phyloP scores from a whole-genome alignment of 1,139 yeast genomes.

The Zygosaccharomyces sapae region DNA sequence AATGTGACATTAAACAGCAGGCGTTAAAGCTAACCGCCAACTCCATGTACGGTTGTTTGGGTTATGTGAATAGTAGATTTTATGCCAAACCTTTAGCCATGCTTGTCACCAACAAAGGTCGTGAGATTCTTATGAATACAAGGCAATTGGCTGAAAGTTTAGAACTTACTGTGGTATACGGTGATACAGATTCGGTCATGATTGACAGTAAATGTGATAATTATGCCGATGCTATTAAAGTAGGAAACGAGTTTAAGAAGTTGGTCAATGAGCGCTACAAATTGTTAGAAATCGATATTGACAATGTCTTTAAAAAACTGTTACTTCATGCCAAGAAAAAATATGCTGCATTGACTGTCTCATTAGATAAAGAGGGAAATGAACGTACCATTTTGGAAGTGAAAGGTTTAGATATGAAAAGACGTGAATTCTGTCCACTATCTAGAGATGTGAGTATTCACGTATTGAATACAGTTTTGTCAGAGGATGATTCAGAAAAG shows the following conservation, averaged over 20 bases:
- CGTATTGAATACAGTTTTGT: constrained; percentile 66
- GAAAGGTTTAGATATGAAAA: constrained; percentile 93
- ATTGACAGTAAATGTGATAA: constrained; percentile 79
- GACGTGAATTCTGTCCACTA: constrained; percentile 92
- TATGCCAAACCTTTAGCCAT: constrained; percentile 95
- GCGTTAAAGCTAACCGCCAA: constrained; percentile 96
- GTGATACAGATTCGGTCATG: constrained; percentile 99
- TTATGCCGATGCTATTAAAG: constrained; percentile 68
- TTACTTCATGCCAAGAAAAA: constrained; percentile 94
- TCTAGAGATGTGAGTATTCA: constrained; percentile 83
- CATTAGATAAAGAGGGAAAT: constrained; percentile 46
- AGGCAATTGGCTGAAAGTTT: constrained; percentile 85
- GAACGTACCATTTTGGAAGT: constrained; percentile 67
- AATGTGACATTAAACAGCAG: constrained; percentile 92
- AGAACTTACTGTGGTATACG: constrained; percentile 84
- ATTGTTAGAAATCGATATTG: constrained; percentile 88
- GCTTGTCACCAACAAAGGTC: constrained; percentile 91
- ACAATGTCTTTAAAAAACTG: constrained; percentile 82
- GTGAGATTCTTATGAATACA: constrained; percentile 92
- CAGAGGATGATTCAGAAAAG: constrained; percentile 72
- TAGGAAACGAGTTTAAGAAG: constrained; percentile 80
- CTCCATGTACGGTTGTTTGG: constrained; percentile 98
- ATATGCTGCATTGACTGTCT: constrained; percentile 83
- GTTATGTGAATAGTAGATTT: constrained; percentile 85
- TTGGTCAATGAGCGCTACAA: constrained; percentile 86